Base-by-base conservation (phyloP, 2,329 filamentous ascomycete genomes). In the Cercospora zeae-maydis region DNA sequence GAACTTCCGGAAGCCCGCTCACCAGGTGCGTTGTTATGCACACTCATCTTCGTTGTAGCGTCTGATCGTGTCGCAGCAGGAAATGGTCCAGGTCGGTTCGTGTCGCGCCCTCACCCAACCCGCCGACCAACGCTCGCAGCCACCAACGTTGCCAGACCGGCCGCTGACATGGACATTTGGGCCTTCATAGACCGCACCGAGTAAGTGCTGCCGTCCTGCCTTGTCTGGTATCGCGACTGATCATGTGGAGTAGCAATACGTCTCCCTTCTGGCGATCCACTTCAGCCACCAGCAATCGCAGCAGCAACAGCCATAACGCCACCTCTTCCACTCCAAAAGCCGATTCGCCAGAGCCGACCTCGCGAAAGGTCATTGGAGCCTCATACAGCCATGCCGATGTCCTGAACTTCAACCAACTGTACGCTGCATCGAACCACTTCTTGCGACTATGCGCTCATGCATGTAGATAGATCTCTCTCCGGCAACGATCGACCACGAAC, bases 61-160 rank as follows among this genome's bases (percentile, higher is more conserved):
- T 19, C 21, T 54, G 13, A 21, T 14, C 6, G 4, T 16, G 33
- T 54, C 31, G 16, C 51, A 54, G 53, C 82, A 98, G 92, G 95
- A 99, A 84, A 99, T 99, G 95, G 91, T 97, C 72, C 93, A 99
- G 89, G 93, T 99, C 83, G 93, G 95, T 98, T 88, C 84, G 88
- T 89, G 75, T 68, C 71, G 63, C 58, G 14, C 45, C 45, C 33
- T 49, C 56, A 49, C 30, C 56, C 39, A n/a, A 49, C 47, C 31
- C 34, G 34, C 47, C 47, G 42, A 60, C 33, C 49, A 36, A 39
- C 53, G 53, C 33, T 56, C 21, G 39, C 39, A 45, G 39, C 53
- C 30, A 39, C 33, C 53, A 21, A 36, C 53, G 53, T 39, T 19
- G 19, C 51, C 33, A 55, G 49, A n/a, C 33, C 31, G 27, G 31